A percentile compares a stretch with the other conserved stretches of the same genome.
These are phyloP conservation scores for Lactarius evosmus DNA, from an alignment of 768 basidiomycete genomes.

Conservation along the genomic window DNA sequence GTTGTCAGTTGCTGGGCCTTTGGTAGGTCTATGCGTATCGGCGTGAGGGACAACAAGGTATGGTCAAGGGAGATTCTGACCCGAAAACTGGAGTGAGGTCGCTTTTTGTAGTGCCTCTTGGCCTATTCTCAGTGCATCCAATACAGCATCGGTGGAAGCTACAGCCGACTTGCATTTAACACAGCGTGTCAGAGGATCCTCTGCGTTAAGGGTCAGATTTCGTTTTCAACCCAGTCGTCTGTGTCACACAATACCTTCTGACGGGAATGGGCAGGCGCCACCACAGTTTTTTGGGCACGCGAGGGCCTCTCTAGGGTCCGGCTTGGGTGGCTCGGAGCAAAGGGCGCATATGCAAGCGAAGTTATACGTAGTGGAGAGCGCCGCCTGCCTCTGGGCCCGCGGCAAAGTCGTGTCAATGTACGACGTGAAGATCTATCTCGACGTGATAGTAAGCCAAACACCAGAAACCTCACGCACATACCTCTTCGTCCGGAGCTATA, in stretches of 20 bases:
- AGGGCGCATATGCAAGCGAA: conserved; percentile 71
- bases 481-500: conserved; percentile 69
- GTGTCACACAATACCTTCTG: conserved; percentile 46
- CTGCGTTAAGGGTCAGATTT: conserved; percentile 35
- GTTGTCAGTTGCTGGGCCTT: conserved; percentile 59
- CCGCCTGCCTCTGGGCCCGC: conserved; percentile 46
- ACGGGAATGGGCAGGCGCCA: conserved; percentile 57
- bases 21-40: conserved; percentile 10
- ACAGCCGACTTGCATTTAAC: conserved; percentile 51
- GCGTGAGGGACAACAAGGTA: conserved; percentile 5
- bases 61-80: conserved; percentile 37
- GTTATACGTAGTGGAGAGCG: conserved; percentile 69
- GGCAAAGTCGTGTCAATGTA: conserved; percentile 87
- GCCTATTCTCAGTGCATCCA: conserved; percentile 65
- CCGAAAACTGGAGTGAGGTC: conserved; percentile 53
- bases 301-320: conserved; percentile 68
- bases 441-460: not conserved
- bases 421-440: conserved; percentile 63
- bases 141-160: conserved; percentile 47
- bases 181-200: conserved; percentile 49
- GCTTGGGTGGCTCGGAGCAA: conserved; percentile 40
- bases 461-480: conserved; percentile 31
- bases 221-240: not conserved
- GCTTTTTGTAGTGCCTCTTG: conserved; percentile 77
- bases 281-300: conserved; percentile 69